These are phyloP conservation scores for Flaveria brownii DNA, from an alignment of 129 eudicot genomes.

Conservation along the genomic window DNA sequence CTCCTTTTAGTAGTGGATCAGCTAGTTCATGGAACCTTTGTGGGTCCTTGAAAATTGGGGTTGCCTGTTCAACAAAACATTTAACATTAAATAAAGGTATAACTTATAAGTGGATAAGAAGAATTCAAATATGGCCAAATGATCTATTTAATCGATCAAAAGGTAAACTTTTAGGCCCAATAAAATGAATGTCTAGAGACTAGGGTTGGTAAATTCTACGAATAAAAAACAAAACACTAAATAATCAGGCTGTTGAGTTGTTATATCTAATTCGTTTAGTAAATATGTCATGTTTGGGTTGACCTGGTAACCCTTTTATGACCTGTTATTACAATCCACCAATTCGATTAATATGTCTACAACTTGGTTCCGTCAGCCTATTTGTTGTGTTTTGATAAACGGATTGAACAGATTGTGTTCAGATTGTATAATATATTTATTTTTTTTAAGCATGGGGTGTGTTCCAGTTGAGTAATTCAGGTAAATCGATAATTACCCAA, in stretches of 20 bases:
- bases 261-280: not conserved
- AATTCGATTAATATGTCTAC: not conserved
- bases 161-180: not conserved
- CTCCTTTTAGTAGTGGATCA: constrained; percentile 60
- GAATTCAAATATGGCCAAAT: not conserved
- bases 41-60: constrained; percentile 67
- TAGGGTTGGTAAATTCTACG: too few species aligned
- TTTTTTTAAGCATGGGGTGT: not conserved
- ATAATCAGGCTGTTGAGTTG: too few species aligned
- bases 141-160: not conserved
- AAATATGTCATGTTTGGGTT: not conserved
- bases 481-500: constrained; percentile 57
- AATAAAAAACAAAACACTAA: not conserved
- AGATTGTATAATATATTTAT: too few species aligned
- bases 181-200: not conserved
- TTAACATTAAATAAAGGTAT: not conserved
- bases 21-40: constrained; percentile 55
- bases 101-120: too few species aligned
- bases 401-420: not conserved
- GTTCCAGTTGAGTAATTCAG: too few species aligned
- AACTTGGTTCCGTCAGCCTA: not conserved
- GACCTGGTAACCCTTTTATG: too few species aligned
- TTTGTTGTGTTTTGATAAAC: too few species aligned
- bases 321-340: not conserved
- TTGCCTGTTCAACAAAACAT: constrained; percentile 52